Conservation (phyloP, 768 basidiomycete species). For the Lactarius quietus region DNA sequence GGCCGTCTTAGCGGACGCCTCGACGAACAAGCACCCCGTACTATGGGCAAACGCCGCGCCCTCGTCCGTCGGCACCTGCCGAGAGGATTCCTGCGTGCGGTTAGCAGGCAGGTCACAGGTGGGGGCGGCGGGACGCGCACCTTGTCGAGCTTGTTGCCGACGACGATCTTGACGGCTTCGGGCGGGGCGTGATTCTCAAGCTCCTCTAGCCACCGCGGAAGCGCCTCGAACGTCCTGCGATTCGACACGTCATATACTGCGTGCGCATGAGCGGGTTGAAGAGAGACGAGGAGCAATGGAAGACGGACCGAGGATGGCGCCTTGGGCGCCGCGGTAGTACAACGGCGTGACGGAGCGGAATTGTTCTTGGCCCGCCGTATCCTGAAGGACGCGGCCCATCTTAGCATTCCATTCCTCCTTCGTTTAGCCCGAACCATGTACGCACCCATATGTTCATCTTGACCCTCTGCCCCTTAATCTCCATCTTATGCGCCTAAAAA, state of each 20-base stretch:
- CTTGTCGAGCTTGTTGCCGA: conserved; percentile 97
- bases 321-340: conserved; percentile 89
- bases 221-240: conserved; percentile 87
- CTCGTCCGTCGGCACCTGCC: conserved; percentile 79
- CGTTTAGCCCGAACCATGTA: conserved; percentile 24
- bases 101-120: no score
- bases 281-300: not conserved
- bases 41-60: conserved; percentile 75
- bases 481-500: conserved; percentile 82
- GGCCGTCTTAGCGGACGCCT: conserved; percentile 90
- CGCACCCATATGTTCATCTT: conserved; percentile 97
- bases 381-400: conserved; percentile 42
- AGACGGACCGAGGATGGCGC: conserved; percentile 64
- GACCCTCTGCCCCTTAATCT: conserved; percentile 73
- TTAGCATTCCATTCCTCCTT: not conserved
- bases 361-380: conserved; percentile 95
- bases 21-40: conserved; percentile 84
- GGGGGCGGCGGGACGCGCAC: conserved; percentile 33
- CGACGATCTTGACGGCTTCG: conserved; percentile 89
- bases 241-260: conserved; percentile 94
- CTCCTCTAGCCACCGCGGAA: conserved; percentile 88
- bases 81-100: conserved; percentile 72
- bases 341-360: conserved; percentile 93
- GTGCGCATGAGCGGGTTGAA: no score
- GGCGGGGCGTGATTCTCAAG: conserved; percentile 88